Base-by-base conservation (phyloP, 2,329 filamentous ascomycete species). In the Penicillium carneum region DNA sequence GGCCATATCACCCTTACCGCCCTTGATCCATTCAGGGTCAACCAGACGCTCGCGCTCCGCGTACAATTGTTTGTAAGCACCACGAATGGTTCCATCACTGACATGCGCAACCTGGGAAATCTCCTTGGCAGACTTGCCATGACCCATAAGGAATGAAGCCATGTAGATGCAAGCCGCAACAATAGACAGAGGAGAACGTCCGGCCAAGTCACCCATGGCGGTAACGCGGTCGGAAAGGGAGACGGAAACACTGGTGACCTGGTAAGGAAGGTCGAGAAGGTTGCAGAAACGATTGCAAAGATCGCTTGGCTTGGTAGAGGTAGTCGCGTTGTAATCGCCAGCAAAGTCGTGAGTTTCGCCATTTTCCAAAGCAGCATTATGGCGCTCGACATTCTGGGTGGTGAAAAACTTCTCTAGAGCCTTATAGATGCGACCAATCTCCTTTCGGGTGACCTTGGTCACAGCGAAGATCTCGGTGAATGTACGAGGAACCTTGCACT, bases 151-250 rank as follows among this genome's bases (percentile, higher is more conserved):
- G 72, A 94, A 88, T 33, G 92, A 93, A 4, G 94, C 91, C 88
- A 98, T 95, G 83, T 95, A 99, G 77, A 99, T 97, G 77, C 93
- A 96, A 34, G 95, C 93, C 18, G 93, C 94, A 7, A 96, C 94
- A 63, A 96, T 92, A 1, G 94, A 97, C 50, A 99, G 84, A 20
- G 95, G 95, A 60, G 94, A 98, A 62, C 95, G 92, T 67, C 95
- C 95, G 38, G 94, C 93, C 62, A 98, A 86, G 57, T 92, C 89
- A 61, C 91, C 90, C 63, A 92, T 88, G 50, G 87, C 86, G 26
- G 88, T 89, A 67, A 95, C 92, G 74, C 90, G 88, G 68, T 90
- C 85, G 3, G 93, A 93, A 52, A 97, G 85, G 31, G 88, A 86
- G 71, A 90, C 87, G 1, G 93, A 91, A 29, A 97, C 88, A 74